Conservation (phyloP, 1,284 basidiomycete species). For the Paramarasmius palmivorus region DNA sequence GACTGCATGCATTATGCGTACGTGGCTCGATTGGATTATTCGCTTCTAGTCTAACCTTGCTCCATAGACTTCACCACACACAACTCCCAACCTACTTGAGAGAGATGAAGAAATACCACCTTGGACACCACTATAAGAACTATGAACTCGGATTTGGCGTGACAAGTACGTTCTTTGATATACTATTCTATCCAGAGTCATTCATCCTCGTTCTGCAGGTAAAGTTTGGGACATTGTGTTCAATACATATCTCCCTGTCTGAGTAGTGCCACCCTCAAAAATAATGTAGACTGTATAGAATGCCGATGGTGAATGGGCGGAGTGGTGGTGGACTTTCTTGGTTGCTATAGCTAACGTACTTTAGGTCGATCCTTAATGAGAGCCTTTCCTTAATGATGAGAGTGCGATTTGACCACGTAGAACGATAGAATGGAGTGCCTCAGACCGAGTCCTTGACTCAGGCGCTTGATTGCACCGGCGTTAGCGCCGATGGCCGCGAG, state of each 20-base stretch:
- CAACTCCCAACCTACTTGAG: conserved; percentile 85
- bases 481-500: no score
- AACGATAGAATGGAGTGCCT: no score
- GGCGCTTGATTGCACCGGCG: no score
- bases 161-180: conserved; percentile 58
- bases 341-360: no score
- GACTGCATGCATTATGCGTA: conserved; percentile 93
- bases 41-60: conserved; percentile 10
- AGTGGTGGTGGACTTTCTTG: no score
- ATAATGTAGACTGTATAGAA: no score
- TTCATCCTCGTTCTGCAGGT: conserved; percentile 38
- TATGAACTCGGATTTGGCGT: conserved; percentile 99
- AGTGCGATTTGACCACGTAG: no score
- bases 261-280: no score
- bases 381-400: no score
- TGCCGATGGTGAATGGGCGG: no score
- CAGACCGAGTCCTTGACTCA: no score
- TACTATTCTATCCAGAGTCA: not conserved
- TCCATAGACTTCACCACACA: conserved; percentile 79
- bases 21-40: conserved; percentile 27
- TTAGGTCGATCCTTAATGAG: no score
- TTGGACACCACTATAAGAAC: conserved; percentile 99
- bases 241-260: conserved; percentile 77
- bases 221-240: conserved; percentile 97
- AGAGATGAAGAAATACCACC: conserved; percentile 96